Base-by-base conservation (phyloP, 306 rosid genomes). In the Sicyos baderoa region DNA sequence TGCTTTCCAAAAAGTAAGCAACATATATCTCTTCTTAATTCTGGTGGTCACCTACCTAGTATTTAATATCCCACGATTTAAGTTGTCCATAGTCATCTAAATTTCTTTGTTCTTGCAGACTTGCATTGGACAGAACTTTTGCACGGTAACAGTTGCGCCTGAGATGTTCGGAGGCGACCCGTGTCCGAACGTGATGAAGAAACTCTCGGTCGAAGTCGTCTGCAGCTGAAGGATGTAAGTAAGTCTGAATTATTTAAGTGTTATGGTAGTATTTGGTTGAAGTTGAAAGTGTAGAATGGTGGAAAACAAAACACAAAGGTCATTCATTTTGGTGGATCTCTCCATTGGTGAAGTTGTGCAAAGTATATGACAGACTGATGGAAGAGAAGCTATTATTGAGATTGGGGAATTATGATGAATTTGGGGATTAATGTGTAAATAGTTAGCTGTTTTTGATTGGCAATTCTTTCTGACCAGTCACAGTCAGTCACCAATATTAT, bases 131-230 rank as follows among this genome's bases (percentile, higher is more conserved):
- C 97, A 79, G 73, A 90, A 74, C 81, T 80, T 78, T 37, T 94
- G 97, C 79, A 61, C 89, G 7, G 95, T 94, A 60, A 86, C 90
- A 6, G 96, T 85, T 13, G 81, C 84, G 21, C 91, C 96, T 13
- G 95, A 86, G 66, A 79, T 77, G 50, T 94, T 94, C 51, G 99
- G 99, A 76, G 99, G 99, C 49, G 99, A 90, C 84, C 97, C 99
- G 54, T 93, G 99, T 76, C 96, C 96, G 27, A 84, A 73, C 61
- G 89, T 93, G 44, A 93, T 90, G 94, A 93, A 93, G 87, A 90
- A 86, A 68, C 99, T 93, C 72, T 77, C 97, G 0, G 97, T 90
- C 66, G 96, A 94, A 25, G 96, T 90, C 63, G 74, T 94, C 53
- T 94, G 99, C 89, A 86, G 86, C 84, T 94, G 83, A 88, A 72